A percentile compares a stretch with the other conserved stretches of the same genome.
Conservation (phyloP, 371 early-diverging fungal genomes). For the Blastocladiella emersonii region DNA sequence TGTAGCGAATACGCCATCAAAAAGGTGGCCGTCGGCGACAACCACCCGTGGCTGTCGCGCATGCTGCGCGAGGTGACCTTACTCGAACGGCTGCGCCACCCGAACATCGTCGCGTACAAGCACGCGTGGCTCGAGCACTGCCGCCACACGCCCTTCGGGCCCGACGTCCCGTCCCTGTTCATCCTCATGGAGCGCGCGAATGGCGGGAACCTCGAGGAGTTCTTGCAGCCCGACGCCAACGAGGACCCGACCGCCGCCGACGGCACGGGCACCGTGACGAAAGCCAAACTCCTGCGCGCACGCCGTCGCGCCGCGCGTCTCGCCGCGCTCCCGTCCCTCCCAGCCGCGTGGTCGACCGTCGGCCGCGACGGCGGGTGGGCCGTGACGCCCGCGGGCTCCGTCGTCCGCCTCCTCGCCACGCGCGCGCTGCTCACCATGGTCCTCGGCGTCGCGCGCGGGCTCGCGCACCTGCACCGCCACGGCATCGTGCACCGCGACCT, state of each 20-base stretch:
- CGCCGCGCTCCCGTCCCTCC: background rate
- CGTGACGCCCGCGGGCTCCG: slow-evolving; percentile 3
- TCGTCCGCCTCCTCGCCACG: slow-evolving; percentile 31
- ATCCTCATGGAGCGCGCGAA: slow-evolving; percentile 95
- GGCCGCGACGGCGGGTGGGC: background rate
- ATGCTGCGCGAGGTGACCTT: slow-evolving; percentile 88
- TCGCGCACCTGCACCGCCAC: slow-evolving; percentile 69
- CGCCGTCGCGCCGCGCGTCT: background rate
- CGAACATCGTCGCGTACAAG: slow-evolving; percentile 86
- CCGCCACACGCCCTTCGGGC: slow-evolving; percentile 65
- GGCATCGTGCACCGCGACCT: slow-evolving; percentile 80
- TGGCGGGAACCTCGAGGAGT: slow-evolving; percentile 91
- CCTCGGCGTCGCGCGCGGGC: slow-evolving; percentile 52
- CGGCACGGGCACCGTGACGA: no score
- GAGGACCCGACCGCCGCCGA: no score
- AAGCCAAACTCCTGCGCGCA: no score
- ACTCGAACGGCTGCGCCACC: slow-evolving; percentile 72
- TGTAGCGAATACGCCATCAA: slow-evolving; percentile 72
- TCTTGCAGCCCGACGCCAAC: slow-evolving; percentile 29
- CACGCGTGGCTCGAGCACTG: slow-evolving; percentile 84
- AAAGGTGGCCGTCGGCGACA: slow-evolving; percentile 80
- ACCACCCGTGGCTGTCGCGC: slow-evolving; percentile 79
- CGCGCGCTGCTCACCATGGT: background rate
- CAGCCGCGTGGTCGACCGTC: background rate
- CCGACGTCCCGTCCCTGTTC: slow-evolving; percentile 83